Base-by-base conservation (phyloP, 352 stramenopile genomes). In the Phytophthora boehmeriae region DNA sequence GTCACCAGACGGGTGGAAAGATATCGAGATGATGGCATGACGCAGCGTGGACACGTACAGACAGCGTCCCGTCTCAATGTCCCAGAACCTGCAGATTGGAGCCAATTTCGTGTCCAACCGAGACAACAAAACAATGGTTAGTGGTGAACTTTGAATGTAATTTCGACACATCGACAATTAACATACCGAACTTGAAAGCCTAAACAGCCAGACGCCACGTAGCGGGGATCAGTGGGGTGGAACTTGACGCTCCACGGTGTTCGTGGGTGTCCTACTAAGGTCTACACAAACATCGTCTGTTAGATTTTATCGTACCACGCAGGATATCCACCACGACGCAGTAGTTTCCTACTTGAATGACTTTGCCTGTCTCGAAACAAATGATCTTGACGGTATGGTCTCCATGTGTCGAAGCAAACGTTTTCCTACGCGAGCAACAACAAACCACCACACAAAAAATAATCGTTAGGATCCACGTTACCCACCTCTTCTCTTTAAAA, bases 351-450 rank as follows among this genome's bases (percentile, higher is more conserved):
- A 96, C 88, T 77, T 95, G 84, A 16, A 95, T 63, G 34, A 97
- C 86, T 58, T 82, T 80, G 5, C 83, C 70, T 6, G 92, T 98
- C 45, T 87, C 67, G 47, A 96, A 97, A 68, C 90, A 97, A 43
- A 98, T 97, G 49, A 99, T 98, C 80, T 99, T 99, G 61, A 99
- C 93, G 4, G 96, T 98, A 72, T 99, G 97, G 74, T 99, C 97
- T 34, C 97, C 97, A 67, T 99, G 97, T 0, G 97, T 99, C 3
- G 94, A 98, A 23, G 97, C 97, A 76, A 99, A 97, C 9, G 81
- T 93, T 79, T 93, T 93, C 44, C 87, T 94, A 54, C 28, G 56
- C 5, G 57, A 19, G 2, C 42, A 49, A 25, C 1, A 41, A 17
- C 19, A 47, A 35, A 47, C 32, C 30, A 35, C 38, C 47, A 39